These are phyloP conservation scores for Beauveria scarabaeidicola DNA, from an alignment of 2,329 filamentous ascomycete genomes.

Conservation along the genomic window DNA sequence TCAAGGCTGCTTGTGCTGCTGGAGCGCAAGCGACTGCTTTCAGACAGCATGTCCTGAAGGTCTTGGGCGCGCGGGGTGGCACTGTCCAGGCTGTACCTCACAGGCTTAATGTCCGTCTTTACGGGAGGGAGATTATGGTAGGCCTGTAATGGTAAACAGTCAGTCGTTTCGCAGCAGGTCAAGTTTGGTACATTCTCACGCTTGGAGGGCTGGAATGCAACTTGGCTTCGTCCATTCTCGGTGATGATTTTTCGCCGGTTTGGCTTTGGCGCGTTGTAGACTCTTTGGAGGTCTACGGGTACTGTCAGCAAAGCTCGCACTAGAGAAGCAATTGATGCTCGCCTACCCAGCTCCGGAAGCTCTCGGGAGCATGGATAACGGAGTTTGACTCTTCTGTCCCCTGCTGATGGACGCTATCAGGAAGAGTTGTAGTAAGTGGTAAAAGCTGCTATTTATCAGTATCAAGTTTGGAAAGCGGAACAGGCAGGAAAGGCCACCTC, in stretches of 20 bases:
- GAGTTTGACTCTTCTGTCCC: constrained; percentile 74
- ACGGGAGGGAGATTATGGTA: constrained; percentile 58
- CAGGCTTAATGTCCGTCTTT: constrained; percentile 63
- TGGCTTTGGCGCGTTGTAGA: constrained; percentile 27
- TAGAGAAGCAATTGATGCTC: constrained; percentile 5
- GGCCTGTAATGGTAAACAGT: background rate
- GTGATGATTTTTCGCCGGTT: constrained; percentile 27
- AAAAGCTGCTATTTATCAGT: constrained; percentile 31
- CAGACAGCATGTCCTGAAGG: constrained; percentile 59
- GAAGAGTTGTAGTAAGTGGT: constrained; percentile 48
- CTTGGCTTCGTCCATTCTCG: constrained; percentile 29
- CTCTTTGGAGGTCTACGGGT: constrained; percentile 34
- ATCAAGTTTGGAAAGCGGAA: background rate
- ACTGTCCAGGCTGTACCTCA: constrained; percentile 56
- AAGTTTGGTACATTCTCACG: constrained; percentile 14
- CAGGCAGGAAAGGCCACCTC: constrained; percentile 24
- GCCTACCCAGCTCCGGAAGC: constrained; percentile 71
- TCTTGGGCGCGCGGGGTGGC: constrained; percentile 80
- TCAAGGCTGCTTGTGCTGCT: constrained; percentile 69
- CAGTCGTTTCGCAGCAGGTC: background rate
- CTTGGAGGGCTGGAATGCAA: constrained; percentile 19
- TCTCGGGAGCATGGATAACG: constrained; percentile 82
- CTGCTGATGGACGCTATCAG: constrained; percentile 47
- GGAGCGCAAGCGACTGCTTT: constrained; percentile 49
- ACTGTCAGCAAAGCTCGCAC: constrained; percentile 15